These are phyloP conservation scores for Adenanthera pavonina DNA, from an alignment of 306 rosid genomes.

Conservation along the genomic window DNA sequence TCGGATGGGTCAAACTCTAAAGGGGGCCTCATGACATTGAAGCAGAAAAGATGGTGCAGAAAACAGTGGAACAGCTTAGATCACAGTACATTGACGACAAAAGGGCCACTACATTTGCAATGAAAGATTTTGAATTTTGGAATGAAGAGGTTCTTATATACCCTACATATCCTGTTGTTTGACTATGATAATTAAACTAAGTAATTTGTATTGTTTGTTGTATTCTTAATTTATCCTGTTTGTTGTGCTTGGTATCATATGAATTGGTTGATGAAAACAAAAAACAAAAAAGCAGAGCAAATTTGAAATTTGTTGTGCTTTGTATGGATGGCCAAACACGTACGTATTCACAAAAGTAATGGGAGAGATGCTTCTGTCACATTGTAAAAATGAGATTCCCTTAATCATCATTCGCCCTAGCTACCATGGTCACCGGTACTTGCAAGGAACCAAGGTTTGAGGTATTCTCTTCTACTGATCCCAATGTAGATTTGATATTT, in stretches of 20 bases:
- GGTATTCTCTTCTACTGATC: conserved; percentile 24
- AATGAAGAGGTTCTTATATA: conserved; percentile 33
- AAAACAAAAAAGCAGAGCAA: conserved; percentile 47
- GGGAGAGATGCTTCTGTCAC: conserved; percentile 54
- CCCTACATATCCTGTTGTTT: too few relatives aligned
- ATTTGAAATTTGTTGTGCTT: too few relatives aligned
- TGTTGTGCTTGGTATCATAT: too few relatives aligned
- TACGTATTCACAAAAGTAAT: conserved; percentile 51
- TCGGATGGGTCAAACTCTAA: conserved; percentile 20
- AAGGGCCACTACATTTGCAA: conserved; percentile 18
- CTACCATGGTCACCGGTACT: conserved; percentile 46
- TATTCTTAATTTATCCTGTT: too few relatives aligned
- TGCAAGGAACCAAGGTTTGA: conserved; percentile 48
- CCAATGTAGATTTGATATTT: too few relatives aligned
- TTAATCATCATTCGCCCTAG: conserved; percentile 39
- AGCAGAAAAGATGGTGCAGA: conserved; percentile 37
- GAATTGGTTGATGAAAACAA: too few relatives aligned
- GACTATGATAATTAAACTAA: too few relatives aligned
- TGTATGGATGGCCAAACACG: conserved; percentile 65
- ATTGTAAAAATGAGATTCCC: conserved; percentile 28
- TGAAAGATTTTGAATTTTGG: conserved; percentile 56
- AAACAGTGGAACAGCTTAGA: conserved; percentile 32
- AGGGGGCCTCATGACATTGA: conserved; percentile 28
- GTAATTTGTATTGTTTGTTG: too few relatives aligned
- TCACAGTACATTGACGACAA: not conserved